Base-by-base conservation (phyloP, 257 asterid genomes). In the Henckelia pumila region DNA sequence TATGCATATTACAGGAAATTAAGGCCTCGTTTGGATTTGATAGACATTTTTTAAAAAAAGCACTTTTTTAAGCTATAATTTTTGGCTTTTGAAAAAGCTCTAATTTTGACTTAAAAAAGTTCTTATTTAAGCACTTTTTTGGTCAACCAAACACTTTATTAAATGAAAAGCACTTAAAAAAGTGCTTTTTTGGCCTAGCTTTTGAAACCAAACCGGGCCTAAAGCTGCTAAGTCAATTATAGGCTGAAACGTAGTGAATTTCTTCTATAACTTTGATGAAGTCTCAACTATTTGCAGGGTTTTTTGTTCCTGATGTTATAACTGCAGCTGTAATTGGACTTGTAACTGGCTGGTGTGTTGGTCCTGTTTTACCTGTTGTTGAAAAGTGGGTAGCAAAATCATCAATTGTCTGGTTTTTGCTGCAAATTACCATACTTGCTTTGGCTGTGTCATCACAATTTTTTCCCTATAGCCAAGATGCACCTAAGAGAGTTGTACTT, bases 401-500 rank as follows among this genome's bases (percentile, higher is more conserved):
- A 75, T 76, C 93, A 28, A 71, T 94, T n/a, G 58, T 91, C 76
- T 77, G 71, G 21, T 74, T 87, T 71, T 80, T 94, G 88, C 70
- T 91, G 75, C 99, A 94, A 22, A 75, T 76, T 52, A 87, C 80
- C 68, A 75, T 94, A 69, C 79, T 90, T 70, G 80, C 93, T 52
- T 70, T 94, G 83, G 99, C 99, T 55, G 61, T 94, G 66, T 80
- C 97, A 64, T 91, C 96, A 25, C 97, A 86, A 72, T 84, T 91
- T 84, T 94, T 94, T 72, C 97, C 99, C 3, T 94, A 94, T 87
- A 94, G 97, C 85, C 76, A 76, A 10, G 95, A 91, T 72, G 99
- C 99, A 17, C 99, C 97, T 24, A 94, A 94, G 82, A 88, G 99
- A 78, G 84, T 94, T 71, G 50, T 91, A 71, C 66, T 94, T 74